These are phyloP conservation scores for Coemansia umbellata DNA, from an alignment of 192 early-diverging fungal genomes.

Conservation along the genomic window DNA sequence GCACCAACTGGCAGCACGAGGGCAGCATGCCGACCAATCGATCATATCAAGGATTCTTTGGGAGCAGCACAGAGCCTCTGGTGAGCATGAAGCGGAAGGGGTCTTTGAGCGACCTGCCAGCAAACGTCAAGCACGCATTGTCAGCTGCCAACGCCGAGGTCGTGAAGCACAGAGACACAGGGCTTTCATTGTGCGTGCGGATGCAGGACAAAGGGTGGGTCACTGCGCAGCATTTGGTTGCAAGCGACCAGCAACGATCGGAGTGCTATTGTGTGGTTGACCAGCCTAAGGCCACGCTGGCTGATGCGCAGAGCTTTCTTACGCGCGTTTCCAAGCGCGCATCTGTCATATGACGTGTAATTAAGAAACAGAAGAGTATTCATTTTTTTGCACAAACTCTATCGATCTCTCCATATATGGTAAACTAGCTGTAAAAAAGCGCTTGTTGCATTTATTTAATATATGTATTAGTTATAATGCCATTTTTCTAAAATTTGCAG, in stretches of 20 bases:
- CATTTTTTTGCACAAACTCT: background rate
- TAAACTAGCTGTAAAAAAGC: too few species aligned
- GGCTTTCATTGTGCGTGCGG: constrained; percentile 20
- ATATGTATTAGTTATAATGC: background rate
- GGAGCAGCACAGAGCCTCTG: background rate
- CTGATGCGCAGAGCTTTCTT: constrained; percentile 34
- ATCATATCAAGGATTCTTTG: constrained; percentile 20
- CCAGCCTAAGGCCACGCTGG: constrained; percentile 46
- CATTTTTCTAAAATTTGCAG: background rate
- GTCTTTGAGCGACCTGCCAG: background rate
- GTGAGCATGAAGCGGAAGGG: background rate
- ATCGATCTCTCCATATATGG: too few species aligned
- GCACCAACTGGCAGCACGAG: constrained; percentile 15
- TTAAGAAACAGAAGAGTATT: background rate
- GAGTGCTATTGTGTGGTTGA: constrained; percentile 34
- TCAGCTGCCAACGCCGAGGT: constrained; percentile 21
- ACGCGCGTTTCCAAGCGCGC: constrained; percentile 12
- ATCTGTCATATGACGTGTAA: background rate
- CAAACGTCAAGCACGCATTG: constrained; percentile 19
- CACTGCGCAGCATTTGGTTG: constrained; percentile 20
- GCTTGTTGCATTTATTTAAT: background rate
- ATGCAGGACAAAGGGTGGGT: constrained; percentile 53
- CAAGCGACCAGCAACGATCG: background rate
- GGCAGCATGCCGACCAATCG: constrained; percentile 10
- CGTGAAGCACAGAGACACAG: background rate